A percentile compares a stretch with the other conserved stretches of the same genome.
Conservation (phyloP, 2,329 filamentous ascomycete genomes). For the Colletotrichum cordylinicola region DNA sequence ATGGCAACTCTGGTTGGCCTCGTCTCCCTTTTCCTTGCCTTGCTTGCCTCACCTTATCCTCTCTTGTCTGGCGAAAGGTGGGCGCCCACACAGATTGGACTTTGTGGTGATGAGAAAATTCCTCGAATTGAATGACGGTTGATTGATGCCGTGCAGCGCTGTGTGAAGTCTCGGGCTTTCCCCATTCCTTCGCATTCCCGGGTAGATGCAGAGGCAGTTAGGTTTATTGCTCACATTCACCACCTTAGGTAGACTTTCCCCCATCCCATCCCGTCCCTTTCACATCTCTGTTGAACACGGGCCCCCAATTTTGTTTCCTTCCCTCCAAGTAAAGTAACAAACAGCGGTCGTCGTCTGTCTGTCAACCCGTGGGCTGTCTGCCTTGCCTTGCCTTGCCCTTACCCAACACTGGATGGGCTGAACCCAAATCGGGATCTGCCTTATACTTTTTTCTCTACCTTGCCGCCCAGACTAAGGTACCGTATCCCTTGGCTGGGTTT, state of each 20-base stretch:
- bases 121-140: background rate
- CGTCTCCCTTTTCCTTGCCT: constrained; percentile 27
- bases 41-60: background rate
- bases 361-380: background rate
- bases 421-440: background rate
- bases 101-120: background rate
- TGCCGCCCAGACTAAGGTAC: background rate
- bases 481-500: background rate
- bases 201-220: background rate
- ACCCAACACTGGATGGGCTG: background rate
- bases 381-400: background rate
- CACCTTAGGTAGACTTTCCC: background rate
- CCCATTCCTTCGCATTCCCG: background rate
- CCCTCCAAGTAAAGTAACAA: background rate
- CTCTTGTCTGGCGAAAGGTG: background rate
- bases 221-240: background rate
- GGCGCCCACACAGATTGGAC: background rate
- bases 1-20: constrained; percentile 22
- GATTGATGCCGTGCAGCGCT: background rate
- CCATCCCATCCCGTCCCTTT: background rate
- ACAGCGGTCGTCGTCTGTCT: background rate
- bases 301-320: background rate
- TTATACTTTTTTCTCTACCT: background rate
- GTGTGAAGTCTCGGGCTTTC: background rate
- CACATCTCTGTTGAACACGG: background rate